phyloP scores from a whole-genome alignment of 1,284 basidiomycete species.

The Trametes pubescens region DNA sequence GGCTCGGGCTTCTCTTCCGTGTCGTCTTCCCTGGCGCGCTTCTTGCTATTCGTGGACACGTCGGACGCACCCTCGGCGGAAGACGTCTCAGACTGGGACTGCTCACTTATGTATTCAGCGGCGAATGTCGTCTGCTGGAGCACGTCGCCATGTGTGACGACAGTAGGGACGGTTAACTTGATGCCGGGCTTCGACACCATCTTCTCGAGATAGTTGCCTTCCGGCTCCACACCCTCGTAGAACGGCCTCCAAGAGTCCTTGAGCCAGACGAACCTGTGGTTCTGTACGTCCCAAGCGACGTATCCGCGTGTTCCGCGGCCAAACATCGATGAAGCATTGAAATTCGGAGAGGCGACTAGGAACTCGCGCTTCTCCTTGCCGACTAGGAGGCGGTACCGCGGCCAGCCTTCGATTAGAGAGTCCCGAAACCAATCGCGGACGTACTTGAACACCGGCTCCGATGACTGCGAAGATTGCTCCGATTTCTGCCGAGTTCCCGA shows the following conservation, averaged over 20 bases:
- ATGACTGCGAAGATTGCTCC: not conserved
- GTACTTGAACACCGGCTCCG: constrained; percentile 11
- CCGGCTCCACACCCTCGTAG: constrained; percentile 11
- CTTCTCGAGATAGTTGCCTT: constrained; percentile 11
- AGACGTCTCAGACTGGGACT: too few species aligned
- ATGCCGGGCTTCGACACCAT: not conserved
- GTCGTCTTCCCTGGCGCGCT: too few species aligned
- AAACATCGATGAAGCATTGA: constrained; percentile 2
- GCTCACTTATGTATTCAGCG: not conserved
- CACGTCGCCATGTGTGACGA: not conserved
- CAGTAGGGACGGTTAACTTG: not conserved
- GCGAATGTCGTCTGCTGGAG: not conserved
- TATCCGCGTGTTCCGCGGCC: constrained; percentile 20
- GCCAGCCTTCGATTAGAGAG: constrained; percentile 8
- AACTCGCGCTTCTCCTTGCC: constrained; percentile 2
- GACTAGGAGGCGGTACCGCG: constrained; percentile 11
- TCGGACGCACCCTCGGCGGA: too few species aligned
- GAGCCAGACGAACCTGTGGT: constrained; percentile 13
- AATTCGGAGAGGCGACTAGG: constrained; percentile 17
- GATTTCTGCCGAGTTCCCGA: not conserved
- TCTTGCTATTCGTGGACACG: too few species aligned
- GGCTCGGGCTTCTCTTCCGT: too few species aligned
- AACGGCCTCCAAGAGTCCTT: constrained; percentile 25
- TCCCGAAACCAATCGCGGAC: constrained; percentile 17
- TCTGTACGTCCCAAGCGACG: constrained; percentile 16